phyloP scores from a whole-genome alignment of 805 yeast genomes.

The Millerago galiae region DNA sequence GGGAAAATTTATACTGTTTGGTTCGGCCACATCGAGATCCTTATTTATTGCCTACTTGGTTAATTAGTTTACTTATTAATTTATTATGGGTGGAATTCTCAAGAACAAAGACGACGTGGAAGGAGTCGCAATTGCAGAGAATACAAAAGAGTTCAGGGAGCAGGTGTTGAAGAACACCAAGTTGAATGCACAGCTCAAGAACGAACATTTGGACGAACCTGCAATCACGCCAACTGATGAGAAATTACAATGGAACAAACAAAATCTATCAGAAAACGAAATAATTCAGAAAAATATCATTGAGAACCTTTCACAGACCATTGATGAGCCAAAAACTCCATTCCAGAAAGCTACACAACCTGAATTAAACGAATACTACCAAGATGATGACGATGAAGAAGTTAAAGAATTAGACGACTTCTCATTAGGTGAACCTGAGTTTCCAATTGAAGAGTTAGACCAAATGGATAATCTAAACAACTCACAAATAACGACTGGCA shows the following conservation, averaged over 20 bases:
- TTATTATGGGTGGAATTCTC: constrained; percentile 42
- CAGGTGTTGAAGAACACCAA: constrained; percentile 77
- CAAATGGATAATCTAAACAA: constrained; percentile 17
- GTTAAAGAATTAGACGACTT: constrained; percentile 41
- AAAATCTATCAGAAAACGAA: constrained; percentile 56
- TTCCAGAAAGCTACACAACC: constrained; percentile 87
- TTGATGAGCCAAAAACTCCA: constrained; percentile 95
- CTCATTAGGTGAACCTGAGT: constrained; percentile 52
- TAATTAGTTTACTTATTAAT: no score
- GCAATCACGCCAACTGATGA: constrained; percentile 10
- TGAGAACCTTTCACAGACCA: constrained; percentile 44
- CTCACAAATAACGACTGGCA: neutral
- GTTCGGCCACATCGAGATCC: neutral
- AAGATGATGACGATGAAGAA: constrained; percentile 47
- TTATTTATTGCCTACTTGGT: no score
- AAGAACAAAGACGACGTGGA: constrained; percentile 39
- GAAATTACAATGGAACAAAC: constrained; percentile 79
- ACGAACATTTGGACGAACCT: constrained; percentile 7
- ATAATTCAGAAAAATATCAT: constrained; percentile 60
- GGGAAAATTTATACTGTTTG: neutral
- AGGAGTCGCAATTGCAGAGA: constrained; percentile 27
- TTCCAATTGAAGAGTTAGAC: constrained; percentile 27
- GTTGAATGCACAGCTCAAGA: constrained; percentile 56
- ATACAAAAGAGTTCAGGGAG: constrained; percentile 43
- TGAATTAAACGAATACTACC: constrained; percentile 67